phyloP scores from a whole-genome alignment of 805 yeast genomes.

The Candida sithepensis region DNA sequence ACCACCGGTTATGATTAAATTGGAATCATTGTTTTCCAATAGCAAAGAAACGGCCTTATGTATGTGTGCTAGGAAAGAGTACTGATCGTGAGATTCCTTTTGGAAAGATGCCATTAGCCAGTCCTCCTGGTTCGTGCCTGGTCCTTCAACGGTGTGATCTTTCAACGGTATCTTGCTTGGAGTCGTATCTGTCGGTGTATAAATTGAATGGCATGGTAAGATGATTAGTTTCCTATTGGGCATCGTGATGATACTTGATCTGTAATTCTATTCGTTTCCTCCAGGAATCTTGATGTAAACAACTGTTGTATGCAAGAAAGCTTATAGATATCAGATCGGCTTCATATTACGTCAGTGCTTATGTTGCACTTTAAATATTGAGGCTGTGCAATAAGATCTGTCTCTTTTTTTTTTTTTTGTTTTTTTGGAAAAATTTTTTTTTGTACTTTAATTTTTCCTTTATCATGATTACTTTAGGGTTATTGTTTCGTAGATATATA shows the following conservation, averaged over 20 bases:
- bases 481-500: background rate
- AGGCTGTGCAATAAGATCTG: too few species aligned
- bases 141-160: slow-evolving; percentile 21
- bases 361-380: too few species aligned
- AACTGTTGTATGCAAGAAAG: too few species aligned
- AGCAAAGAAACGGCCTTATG: slow-evolving; percentile 38
- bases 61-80: slow-evolving; percentile 62
- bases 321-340: too few species aligned
- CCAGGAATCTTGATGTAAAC: background rate
- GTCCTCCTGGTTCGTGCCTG: slow-evolving; percentile 47
- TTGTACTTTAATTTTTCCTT: background rate
- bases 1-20: slow-evolving; percentile 49
- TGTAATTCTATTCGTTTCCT: too few species aligned
- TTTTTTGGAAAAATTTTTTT: slow-evolving; percentile 5
- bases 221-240: slow-evolving; percentile 33
- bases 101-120: slow-evolving; percentile 74
- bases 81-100: slow-evolving; percentile 63
- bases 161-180: background rate
- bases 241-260: too few species aligned
- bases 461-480: background rate
- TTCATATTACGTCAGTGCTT: background rate
- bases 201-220: slow-evolving; percentile 43
- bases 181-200: slow-evolving; percentile 3
- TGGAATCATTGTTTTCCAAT: slow-evolving; percentile 17
- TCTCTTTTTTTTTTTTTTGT: background rate